phyloP scores from a whole-genome alignment of 2,329 filamentous ascomycete species.

The Bimuria novae-zelandiae region DNA sequence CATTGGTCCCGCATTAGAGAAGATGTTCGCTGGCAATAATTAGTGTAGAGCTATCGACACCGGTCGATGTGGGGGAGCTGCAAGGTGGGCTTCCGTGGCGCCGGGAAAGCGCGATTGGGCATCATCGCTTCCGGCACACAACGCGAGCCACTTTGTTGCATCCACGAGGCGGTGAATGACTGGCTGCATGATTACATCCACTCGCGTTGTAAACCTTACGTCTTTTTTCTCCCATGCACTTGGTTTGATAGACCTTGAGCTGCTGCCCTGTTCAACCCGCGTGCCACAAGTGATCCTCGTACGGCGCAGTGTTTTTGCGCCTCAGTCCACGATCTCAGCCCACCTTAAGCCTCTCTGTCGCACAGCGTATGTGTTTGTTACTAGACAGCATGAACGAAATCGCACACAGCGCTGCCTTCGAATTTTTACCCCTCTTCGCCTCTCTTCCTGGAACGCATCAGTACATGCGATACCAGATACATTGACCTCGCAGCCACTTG shows the following conservation, averaged over 20 bases:
- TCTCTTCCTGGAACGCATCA: slow-evolving; percentile 25
- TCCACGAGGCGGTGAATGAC: slow-evolving; percentile 35
- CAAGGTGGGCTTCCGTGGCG: background rate
- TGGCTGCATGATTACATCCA: slow-evolving; percentile 19
- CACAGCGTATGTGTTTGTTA: slow-evolving; percentile 36
- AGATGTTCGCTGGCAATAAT: background rate
- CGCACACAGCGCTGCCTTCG: slow-evolving; percentile 34
- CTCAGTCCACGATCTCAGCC: slow-evolving; percentile 26
- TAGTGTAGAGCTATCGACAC: background rate
- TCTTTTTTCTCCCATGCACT: slow-evolving; percentile 14
- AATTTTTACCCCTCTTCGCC: slow-evolving; percentile 27
- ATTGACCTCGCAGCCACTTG: slow-evolving; percentile 38
- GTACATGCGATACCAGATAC: slow-evolving; percentile 35
- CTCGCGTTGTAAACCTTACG: slow-evolving; percentile 15
- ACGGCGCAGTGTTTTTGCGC: slow-evolving; percentile 22
- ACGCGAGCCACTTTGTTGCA: slow-evolving; percentile 20
- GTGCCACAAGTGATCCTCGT: slow-evolving; percentile 5
- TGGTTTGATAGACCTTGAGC: too few relatives aligned
- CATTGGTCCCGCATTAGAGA: background rate
- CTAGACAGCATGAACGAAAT: slow-evolving; percentile 41
- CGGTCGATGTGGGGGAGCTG: background rate
- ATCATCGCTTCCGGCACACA: slow-evolving; percentile 16
- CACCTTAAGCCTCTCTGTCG: slow-evolving; percentile 35
- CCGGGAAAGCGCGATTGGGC: slow-evolving; percentile 8
- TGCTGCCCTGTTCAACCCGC: slow-evolving; percentile 30